Base-by-base conservation (phyloP, 148 eudicot species). In the Amaranthus hypochondriacus region DNA sequence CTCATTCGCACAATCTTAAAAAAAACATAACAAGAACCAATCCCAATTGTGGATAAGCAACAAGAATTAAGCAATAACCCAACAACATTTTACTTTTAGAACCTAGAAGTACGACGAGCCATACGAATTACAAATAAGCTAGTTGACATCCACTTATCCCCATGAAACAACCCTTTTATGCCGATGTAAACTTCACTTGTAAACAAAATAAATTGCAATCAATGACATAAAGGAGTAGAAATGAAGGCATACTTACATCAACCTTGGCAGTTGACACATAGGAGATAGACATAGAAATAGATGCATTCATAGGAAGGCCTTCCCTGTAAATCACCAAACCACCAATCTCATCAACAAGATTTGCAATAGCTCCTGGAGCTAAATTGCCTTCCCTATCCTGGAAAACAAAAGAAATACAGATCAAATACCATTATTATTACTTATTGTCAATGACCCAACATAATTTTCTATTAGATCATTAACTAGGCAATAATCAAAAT, bases 201-300 rank as follows among this genome's bases (percentile, higher is more conserved):
- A 11, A 11, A 56, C 5, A 56, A 1, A 4, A 3, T 12, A 3
- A 56, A 12, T 5, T 18, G 4, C 1, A 11, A 8, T 56, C 15
- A 12, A 56, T 12, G 5, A 62, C 58, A 62, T 7, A 44, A 64
- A 28, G 14, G 52, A 5, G 44, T 3, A 52, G 21, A 49, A 62
- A 5, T 56, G 11, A 15, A 50, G 54, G 68, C 47, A 59, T 47
- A 74, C 93, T 82, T 86, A 92, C 97, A 86, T 88, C 73, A 21
- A 83, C 76, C 76, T 87, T 88, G 12, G 97, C 95, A 79, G 75
- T 65, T 7, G 92, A 87, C 69, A 89, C 70, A 77, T 79, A 87
- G 0, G 92, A 85, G 57, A 92, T 87, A 49, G 95, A 89, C 88
- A 92, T 89, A 76, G 77, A 90, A 47, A 90, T 92, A 0, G 97